Conservation (phyloP, 192 early-diverging fungal species). For the Chytriomyces hyalinus region DNA sequence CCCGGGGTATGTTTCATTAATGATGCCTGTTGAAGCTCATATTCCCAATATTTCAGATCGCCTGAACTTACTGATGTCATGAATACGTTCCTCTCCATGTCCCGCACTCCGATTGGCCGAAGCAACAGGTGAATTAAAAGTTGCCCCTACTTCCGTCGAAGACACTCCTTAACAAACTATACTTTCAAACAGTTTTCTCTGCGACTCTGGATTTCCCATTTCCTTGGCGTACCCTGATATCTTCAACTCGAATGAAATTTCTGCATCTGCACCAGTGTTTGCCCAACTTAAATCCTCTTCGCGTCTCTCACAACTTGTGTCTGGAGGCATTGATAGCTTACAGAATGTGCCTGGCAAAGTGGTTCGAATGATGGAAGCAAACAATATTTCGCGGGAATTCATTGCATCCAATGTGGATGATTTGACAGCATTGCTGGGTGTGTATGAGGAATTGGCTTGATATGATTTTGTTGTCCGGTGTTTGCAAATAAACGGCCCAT, state of each 20-base stretch:
- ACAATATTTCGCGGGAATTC: not conserved
- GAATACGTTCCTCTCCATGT: conserved; percentile 17
- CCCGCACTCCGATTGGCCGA: conserved; percentile 14
- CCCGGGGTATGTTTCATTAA: conserved; percentile 5
- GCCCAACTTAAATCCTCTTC: conserved; percentile 3
- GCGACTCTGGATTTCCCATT: conserved; percentile 11
- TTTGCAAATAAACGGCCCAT: too few relatives aligned
- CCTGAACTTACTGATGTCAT: not conserved
- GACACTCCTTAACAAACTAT: too few relatives aligned
- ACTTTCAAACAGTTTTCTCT: not conserved
- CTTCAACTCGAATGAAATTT: not conserved
- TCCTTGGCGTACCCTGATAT: conserved; percentile 24
- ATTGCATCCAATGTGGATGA: not conserved
- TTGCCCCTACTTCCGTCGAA: too few relatives aligned
- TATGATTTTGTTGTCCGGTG: too few relatives aligned
- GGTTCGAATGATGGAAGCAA: conserved; percentile 6
- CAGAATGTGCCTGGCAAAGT: conserved; percentile 9
- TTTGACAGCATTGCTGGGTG: conserved; percentile 6
- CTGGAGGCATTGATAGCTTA: not conserved
- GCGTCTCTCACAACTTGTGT: conserved; percentile 3
- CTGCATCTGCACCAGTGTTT: not conserved
- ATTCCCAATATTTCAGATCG: not conserved
- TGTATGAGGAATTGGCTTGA: conserved; percentile 5
- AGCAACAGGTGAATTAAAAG: conserved; percentile 17
- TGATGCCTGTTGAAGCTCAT: not conserved